phyloP scores from a whole-genome alignment of 2,329 filamentous ascomycete species.

The Trichophyton verrucosum region DNA sequence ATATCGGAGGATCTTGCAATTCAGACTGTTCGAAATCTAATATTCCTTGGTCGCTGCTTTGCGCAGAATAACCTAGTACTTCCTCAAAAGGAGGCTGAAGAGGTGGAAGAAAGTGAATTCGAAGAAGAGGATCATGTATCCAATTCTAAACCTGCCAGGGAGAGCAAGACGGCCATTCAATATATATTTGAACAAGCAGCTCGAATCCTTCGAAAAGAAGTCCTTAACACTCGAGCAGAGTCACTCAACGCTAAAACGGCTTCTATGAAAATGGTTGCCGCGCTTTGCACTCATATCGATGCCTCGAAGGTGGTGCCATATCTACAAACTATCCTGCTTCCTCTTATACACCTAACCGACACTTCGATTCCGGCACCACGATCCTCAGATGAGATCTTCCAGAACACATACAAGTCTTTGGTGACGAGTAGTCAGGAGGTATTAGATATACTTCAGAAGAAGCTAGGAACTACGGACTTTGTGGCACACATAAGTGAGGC shows the following conservation, averaged over 20 bases:
- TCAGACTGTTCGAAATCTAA: constrained; percentile 66
- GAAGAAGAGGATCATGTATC: constrained; percentile 27
- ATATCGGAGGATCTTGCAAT: constrained; percentile 63
- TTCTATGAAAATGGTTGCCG: constrained; percentile 60
- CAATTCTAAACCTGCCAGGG: constrained; percentile 16
- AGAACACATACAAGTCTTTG: constrained; percentile 55
- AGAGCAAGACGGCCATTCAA: constrained; percentile 45
- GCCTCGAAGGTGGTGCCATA: constrained; percentile 47
- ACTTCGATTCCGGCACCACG: constrained; percentile 58
- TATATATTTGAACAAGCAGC: constrained; percentile 71
- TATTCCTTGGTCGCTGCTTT: constrained; percentile 62
- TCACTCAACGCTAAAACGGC: constrained; percentile 63
- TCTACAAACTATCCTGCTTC: constrained; percentile 52
- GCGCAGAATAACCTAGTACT: constrained; percentile 44
- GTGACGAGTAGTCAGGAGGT: constrained; percentile 61
- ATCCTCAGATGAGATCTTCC: constrained; percentile 58
- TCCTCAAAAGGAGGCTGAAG: constrained; percentile 26
- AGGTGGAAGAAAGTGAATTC: constrained; percentile 33
- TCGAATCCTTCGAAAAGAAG: constrained; percentile 64
- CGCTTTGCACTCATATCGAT: constrained; percentile 52
- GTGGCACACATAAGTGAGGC: constrained; percentile 61
- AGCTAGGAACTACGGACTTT: constrained; percentile 68
- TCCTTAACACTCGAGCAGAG: constrained; percentile 47
- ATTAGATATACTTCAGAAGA: constrained; percentile 72
- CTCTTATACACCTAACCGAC: constrained; percentile 75